Evolutionary conservation across 345 rosid species (phyloP).

Genomic region (Arabidopsis suecica): DNA sequence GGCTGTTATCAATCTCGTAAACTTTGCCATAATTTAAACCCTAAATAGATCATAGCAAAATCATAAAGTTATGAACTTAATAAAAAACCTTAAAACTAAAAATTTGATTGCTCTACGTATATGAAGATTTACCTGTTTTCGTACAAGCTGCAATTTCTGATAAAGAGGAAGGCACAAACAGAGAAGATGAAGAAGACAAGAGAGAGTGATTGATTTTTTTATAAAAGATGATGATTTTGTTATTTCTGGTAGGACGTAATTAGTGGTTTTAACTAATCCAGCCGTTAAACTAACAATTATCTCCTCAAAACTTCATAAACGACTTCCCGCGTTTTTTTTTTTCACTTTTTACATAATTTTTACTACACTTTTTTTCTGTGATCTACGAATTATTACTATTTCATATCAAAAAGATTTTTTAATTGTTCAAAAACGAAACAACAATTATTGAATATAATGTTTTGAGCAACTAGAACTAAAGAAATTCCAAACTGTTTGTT

Average conservation of each 20-base stretch:
- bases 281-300: conserved; percentile 30
- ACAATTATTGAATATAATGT: not conserved
- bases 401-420: not conserved
- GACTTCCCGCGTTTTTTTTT: conserved; percentile 32
- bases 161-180: not conserved
- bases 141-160: not conserved
- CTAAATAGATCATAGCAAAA: not conserved
- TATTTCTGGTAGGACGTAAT: conserved; percentile 27
- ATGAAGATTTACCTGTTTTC: conserved; percentile 1
- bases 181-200: conserved; percentile 7
- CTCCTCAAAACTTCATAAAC: conserved; percentile 21
- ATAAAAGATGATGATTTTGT: conserved; percentile 8
- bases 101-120: no score
- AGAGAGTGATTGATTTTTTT: conserved; percentile 8
- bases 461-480: not conserved
- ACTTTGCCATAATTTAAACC: conserved; percentile 38
- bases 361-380: not conserved
- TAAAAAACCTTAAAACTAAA: not conserved
- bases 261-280: conserved; percentile 31
- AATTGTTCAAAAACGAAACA: not conserved
- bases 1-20: conserved; percentile 34
- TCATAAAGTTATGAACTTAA: not conserved
- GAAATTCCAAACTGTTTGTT: not conserved
- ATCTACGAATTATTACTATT: not conserved
- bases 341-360: not conserved